Evolutionary conservation across 2,329 filamentous ascomycete species (phyloP).

Genomic region (Calonectria hawksworthii): DNA sequence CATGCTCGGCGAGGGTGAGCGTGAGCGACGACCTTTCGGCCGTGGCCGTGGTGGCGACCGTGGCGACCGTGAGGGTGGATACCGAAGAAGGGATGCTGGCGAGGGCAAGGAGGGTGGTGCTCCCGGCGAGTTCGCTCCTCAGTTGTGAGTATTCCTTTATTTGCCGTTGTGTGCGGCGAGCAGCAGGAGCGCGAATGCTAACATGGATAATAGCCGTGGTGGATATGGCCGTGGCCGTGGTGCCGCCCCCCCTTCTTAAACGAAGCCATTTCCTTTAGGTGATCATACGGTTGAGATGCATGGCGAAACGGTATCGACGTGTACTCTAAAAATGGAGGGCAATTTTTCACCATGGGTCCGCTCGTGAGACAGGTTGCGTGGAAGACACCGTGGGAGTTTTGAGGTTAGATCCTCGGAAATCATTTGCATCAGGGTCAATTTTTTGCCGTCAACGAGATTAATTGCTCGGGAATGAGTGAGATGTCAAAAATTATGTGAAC

Average conservation of each 20-base stretch:
- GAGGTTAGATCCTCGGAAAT: conserved; percentile 64
- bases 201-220: conserved; percentile 75
- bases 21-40: conserved; percentile 87
- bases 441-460: conserved; percentile 53
- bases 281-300: conserved; percentile 59
- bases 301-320: conserved; percentile 60
- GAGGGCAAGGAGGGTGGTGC: conserved; percentile 93
- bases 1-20: conserved; percentile 92
- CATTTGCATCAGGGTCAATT: conserved; percentile 62
- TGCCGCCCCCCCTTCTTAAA: conserved; percentile 78
- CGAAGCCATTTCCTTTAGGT: conserved; percentile 57
- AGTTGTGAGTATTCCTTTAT: conserved; percentile 75
- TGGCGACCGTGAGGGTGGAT: conserved; percentile 89
- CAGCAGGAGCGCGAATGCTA: conserved; percentile 47
- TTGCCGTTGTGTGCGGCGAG: neutral
- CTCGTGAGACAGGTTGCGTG: conserved; percentile 57
- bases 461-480: conserved; percentile 49
- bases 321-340: conserved; percentile 63
- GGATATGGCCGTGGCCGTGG: conserved; percentile 91
- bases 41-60: conserved; percentile 82
- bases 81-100: conserved; percentile 90
- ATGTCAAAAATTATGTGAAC: conserved; percentile 43
- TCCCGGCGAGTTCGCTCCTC: conserved; percentile 91
- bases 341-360: conserved; percentile 56
- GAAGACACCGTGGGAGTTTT: conserved; percentile 62